phyloP scores from a whole-genome alignment of 1,139 yeast species.

The Candida freyschussii region DNA sequence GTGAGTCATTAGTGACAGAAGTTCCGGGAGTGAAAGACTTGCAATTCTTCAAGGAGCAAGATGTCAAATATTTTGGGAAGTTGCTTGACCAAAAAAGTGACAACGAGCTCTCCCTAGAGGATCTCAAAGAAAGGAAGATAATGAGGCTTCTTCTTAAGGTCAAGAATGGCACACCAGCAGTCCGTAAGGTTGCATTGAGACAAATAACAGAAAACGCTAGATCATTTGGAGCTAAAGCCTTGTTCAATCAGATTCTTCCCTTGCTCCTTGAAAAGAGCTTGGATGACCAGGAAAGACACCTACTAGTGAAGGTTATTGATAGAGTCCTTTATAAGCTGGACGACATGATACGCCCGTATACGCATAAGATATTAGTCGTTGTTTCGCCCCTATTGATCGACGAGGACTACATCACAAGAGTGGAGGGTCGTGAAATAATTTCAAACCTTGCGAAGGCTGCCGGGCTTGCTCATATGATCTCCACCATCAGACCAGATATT shows the following conservation, averaged over 20 bases:
- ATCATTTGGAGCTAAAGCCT: constrained; percentile 61
- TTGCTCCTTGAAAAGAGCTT: constrained; percentile 65
- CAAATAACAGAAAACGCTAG: constrained; percentile 61
- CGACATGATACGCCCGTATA: constrained; percentile 63
- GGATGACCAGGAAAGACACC: constrained; percentile 81
- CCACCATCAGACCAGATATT: constrained; percentile 75
- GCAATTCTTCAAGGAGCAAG: constrained; percentile 66
- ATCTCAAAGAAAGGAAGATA: constrained; percentile 55
- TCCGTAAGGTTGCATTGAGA: constrained; percentile 69
- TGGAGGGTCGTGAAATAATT: constrained; percentile 77
- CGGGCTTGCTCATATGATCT: constrained; percentile 74
- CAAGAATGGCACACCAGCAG: constrained; percentile 70
- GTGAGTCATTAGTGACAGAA: constrained; percentile 41
- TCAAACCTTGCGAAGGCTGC: constrained; percentile 74
- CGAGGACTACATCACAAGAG: constrained; percentile 66
- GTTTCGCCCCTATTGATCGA: constrained; percentile 78
- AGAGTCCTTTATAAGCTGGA: constrained; percentile 64
- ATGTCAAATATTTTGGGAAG: constrained; percentile 66
- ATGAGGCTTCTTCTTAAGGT: constrained; percentile 61
- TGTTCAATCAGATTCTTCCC: constrained; percentile 70
- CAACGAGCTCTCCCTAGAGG: constrained; percentile 42
- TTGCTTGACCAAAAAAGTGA: constrained; percentile 39
- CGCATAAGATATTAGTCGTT: constrained; percentile 68
- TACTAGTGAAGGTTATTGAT: constrained; percentile 71
- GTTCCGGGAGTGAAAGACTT: constrained; percentile 62